Percentiles rank a stretch among this genome's conserved stretches.
phyloP scores from a whole-genome alignment of 768 basidiomycete species.

The Gymnopilus junonius region DNA sequence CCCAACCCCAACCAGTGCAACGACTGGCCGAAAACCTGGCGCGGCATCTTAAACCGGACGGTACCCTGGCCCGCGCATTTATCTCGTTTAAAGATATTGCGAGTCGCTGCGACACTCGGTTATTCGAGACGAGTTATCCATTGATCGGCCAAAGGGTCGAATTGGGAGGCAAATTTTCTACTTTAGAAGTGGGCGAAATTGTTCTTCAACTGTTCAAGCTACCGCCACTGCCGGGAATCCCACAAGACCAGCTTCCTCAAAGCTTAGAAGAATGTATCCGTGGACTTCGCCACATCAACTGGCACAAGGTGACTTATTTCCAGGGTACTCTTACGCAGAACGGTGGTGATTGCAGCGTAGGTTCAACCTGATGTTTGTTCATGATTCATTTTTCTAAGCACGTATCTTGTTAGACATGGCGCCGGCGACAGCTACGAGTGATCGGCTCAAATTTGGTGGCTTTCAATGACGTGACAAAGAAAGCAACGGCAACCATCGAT shows the following conservation, averaged over 20 bases:
- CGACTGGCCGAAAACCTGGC: constrained; percentile 76
- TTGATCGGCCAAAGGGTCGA: constrained; percentile 78
- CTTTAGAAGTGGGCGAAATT: constrained; percentile 83
- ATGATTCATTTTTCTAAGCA: not conserved
- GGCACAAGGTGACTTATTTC: constrained; percentile 95
- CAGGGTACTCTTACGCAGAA: constrained; percentile 92
- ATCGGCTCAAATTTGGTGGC: constrained; percentile 88
- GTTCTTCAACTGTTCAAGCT: constrained; percentile 90
- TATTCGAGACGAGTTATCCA: constrained; percentile 84
- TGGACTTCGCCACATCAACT: constrained; percentile 86
- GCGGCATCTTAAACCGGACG: constrained; percentile 81
- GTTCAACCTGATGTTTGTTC: constrained; percentile 30
- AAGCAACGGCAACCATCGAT: constrained; percentile 88
- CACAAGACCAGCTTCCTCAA: constrained; percentile 80
- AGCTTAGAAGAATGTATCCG: constrained; percentile 92
- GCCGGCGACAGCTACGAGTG: constrained; percentile 81
- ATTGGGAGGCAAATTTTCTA: constrained; percentile 57
- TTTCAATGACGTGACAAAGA: constrained; percentile 93
- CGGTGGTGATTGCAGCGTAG: constrained; percentile 90
- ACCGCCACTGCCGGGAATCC: constrained; percentile 84
- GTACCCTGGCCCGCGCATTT: constrained; percentile 87
- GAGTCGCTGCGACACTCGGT: constrained; percentile 77
- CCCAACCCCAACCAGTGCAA: constrained; percentile 40
- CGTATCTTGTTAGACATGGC: constrained; percentile 62
- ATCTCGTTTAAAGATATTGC: constrained; percentile 90